A percentile compares a stretch with the other conserved stretches of the same genome.
Evolutionary conservation across 768 basidiomycete species (phyloP).

Genomic region (Pleurotus sapidus): DNA sequence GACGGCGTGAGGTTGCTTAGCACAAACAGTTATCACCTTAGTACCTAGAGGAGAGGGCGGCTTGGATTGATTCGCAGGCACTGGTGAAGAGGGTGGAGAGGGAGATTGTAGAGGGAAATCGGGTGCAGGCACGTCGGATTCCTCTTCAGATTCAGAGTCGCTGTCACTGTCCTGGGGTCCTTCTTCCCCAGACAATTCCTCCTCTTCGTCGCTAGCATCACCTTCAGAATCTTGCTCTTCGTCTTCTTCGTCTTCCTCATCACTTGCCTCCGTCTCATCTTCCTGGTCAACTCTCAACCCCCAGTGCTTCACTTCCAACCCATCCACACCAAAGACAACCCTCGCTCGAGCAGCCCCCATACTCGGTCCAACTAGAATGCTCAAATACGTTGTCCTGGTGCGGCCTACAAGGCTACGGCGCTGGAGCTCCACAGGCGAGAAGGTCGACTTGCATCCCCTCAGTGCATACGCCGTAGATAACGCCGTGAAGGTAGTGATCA

Average conservation of each 20-base stretch:
- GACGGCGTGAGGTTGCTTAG: not conserved
- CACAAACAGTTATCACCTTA: slow-evolving; percentile 1
- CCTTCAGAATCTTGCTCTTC: slow-evolving; percentile 14
- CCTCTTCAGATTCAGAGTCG: not conserved
- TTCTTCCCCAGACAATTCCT: slow-evolving; percentile 10
- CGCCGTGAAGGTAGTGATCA: slow-evolving; percentile 71
- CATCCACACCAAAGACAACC: slow-evolving; percentile 63
- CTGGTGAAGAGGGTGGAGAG: slow-evolving; percentile 14
- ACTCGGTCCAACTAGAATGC: slow-evolving; percentile 66
- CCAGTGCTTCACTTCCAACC: slow-evolving; percentile 50
- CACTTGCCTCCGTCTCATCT: slow-evolving; percentile 19
- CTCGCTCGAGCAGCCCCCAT: slow-evolving; percentile 57
- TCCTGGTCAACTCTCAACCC: slow-evolving; percentile 29
- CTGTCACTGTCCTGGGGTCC: slow-evolving; percentile 2
- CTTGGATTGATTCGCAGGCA: not conserved
- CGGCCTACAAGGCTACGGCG: not conserved
- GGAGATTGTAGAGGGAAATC: slow-evolving; percentile 10
- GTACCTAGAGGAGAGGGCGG: slow-evolving; percentile 1
- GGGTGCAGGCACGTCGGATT: not conserved
- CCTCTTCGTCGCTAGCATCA: slow-evolving; percentile 14
- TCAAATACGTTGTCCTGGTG: slow-evolving; percentile 45
- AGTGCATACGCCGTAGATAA: slow-evolving; percentile 52
- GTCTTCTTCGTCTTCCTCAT: slow-evolving; percentile 21
- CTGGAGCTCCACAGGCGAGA: not conserved
- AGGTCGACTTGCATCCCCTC: not conserved